phyloP scores from a whole-genome alignment of 148 eudicot species.

The Bassia scoparia region DNA sequence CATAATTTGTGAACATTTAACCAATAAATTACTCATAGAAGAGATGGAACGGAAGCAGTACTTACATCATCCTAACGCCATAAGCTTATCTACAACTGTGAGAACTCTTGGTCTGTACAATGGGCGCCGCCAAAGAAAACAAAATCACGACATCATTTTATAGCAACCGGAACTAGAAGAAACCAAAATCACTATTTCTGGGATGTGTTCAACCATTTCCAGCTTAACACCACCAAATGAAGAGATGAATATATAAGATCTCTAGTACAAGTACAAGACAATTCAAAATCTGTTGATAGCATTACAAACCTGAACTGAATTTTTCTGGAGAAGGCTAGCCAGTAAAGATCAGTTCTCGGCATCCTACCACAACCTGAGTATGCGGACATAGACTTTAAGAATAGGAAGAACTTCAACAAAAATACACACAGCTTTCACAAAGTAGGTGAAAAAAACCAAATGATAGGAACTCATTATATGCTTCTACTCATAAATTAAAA shows the following conservation, averaged over 20 bases:
- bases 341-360: conserved; percentile 78
- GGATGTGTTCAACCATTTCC: not conserved
- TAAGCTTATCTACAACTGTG: conserved; percentile 84
- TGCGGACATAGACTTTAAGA: not conserved
- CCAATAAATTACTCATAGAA: conserved; percentile 8
- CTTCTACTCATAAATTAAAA: too few species aligned
- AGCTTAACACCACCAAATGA: not conserved
- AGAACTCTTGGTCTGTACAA: conserved; percentile 80
- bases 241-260: not conserved
- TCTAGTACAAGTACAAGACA: not conserved
- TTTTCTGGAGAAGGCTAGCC: conserved; percentile 58
- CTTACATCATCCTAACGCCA: conserved; percentile 95
- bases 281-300: not conserved
- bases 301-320: conserved; percentile 51
- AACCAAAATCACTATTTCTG: not conserved
- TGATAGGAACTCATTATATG: not conserved
- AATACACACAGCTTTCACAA: too few species aligned
- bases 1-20: not conserved
- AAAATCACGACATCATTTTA: conserved; percentile 10
- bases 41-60: conserved; percentile 32
- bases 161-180: not conserved
- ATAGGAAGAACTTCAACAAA: not conserved
- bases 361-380: conserved; percentile 92
- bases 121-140: conserved; percentile 12
- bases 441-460: not conserved